Base-by-base conservation (phyloP, 2,329 filamentous ascomycete genomes). In the Calonectria leucothoes region DNA sequence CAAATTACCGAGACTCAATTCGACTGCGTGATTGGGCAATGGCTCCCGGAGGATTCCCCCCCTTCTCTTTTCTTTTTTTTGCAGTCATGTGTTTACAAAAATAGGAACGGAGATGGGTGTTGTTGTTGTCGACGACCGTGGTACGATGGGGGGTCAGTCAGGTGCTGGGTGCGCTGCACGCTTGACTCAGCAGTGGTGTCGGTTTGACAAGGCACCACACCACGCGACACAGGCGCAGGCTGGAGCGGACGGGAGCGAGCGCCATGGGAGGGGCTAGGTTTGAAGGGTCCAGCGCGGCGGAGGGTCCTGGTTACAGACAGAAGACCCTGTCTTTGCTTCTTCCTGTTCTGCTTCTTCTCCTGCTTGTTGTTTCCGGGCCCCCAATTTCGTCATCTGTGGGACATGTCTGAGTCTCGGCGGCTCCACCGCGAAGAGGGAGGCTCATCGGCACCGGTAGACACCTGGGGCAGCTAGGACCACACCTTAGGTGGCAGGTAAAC, bases 121-220 rank as follows among this genome's bases (percentile, higher is more conserved):
- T 55, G 51, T 35, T 35, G 65, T n/a, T 42, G 59, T 69, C 31
- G 61, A 61, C 49, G 66, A 27, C 29, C 17, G 59, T 75, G 74
- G 74, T 73, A 25, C 74, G 65, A 76, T 76, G 68, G 71, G 73
- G n/a, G n/a, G n/a, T n/a, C n/a, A n/a, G 68, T 75, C 74, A 75
- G 74, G 74, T 57, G 74, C 61, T 37, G 37, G 27, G n/a, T 7
- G 69, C 29, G 14, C 20, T 7, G 69, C 29, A 17, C 20, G 68
- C 71, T 33, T 74, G 71, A 74, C 66, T 71, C 68, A 69, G 65
- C 66, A 66, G 69, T 70, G n/a, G 66, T 63, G 63, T 23, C 39
- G 45, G 27, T 42, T 59, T 37, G 31, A 67, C 66, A 63, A 52
- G 64, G 33, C 37, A 61, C 57, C 57, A 72, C 65, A 69, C 70